phyloP scores from a whole-genome alignment of 768 basidiomycete species.

The Tricholoma furcatifolium region DNA sequence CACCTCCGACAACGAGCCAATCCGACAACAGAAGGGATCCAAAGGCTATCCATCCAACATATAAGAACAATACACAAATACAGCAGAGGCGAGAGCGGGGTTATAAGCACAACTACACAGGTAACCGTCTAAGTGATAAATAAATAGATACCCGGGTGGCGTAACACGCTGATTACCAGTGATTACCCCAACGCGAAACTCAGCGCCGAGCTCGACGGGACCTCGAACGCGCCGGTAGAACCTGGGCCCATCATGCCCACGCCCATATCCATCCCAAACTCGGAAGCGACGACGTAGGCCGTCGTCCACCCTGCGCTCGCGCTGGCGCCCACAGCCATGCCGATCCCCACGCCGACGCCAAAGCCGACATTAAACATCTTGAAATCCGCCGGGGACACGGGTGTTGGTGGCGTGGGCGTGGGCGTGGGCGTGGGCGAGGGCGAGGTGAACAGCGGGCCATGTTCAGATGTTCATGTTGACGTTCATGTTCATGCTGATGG shows the following conservation, averaged over 20 bases:
- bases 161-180: too few relatives aligned
- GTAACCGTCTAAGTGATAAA: neutral
- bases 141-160: neutral
- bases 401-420: neutral
- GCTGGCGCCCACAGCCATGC: neutral
- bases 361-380: conserved; percentile 11
- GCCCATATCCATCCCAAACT: conserved; percentile 7
- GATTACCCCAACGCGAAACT: conserved; percentile 26
- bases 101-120: neutral
- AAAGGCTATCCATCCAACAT: too few relatives aligned
- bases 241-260: conserved; percentile 24
- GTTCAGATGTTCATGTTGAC: conserved; percentile 9
- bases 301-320: neutral
- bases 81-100: neutral
- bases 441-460: neutral
- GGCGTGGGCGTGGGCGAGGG: neutral
- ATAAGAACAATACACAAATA: too few relatives aligned
- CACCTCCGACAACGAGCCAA: too few relatives aligned
- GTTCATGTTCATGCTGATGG: neutral
- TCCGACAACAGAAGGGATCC: too few relatives aligned
- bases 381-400: conserved; percentile 1
- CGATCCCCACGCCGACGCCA: conserved; percentile 5
- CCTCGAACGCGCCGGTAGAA: conserved; percentile 9
- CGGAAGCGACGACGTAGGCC: neutral
- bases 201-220: conserved; percentile 20